phyloP scores from a whole-genome alignment of 257 asterid species.

The Primulina huaijiensis region DNA sequence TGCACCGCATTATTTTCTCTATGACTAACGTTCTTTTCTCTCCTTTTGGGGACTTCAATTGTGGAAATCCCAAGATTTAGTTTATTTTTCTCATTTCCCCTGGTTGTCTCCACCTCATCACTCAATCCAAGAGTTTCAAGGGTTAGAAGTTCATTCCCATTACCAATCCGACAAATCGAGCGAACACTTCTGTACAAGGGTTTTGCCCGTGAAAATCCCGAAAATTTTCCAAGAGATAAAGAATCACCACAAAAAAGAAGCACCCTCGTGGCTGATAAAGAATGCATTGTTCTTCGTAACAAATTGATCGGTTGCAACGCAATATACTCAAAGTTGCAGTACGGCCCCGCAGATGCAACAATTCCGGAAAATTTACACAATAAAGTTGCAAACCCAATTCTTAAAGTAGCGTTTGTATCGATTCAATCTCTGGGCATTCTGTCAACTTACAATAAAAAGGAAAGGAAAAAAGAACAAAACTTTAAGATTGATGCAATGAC shows the following conservation, averaged over 20 bases:
- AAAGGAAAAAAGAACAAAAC: background rate
- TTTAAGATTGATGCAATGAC: background rate
- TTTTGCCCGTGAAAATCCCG: conserved; percentile 38
- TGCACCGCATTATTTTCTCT: conserved; percentile 28
- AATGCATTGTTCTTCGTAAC: conserved; percentile 36
- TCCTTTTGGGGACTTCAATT: conserved; percentile 54
- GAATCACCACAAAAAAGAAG: conserved; percentile 50
- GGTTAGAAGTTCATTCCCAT: conserved; percentile 56
- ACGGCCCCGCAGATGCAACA: conserved; percentile 2
- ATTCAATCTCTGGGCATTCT: conserved; percentile 21
- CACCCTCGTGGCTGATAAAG: conserved; percentile 44
- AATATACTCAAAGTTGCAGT: conserved; percentile 19
- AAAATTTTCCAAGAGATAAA: conserved; percentile 36
- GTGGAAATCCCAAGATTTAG: conserved; percentile 53
- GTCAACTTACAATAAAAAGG: conserved; percentile 15
- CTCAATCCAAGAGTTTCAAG: conserved; percentile 65
- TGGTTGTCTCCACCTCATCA: conserved; percentile 28
- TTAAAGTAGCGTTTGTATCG: conserved; percentile 5
- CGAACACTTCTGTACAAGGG: conserved; percentile 42
- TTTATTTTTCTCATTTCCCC: conserved; percentile 50
- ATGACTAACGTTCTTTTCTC: conserved; percentile 39
- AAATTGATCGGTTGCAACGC: conserved; percentile 5
- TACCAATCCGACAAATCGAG: conserved; percentile 30
- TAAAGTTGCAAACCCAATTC: conserved; percentile 7
- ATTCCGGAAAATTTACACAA: conserved; percentile 12